phyloP scores from a whole-genome alignment of 345 rosid genomes.

The Nephelium lappaceum region DNA sequence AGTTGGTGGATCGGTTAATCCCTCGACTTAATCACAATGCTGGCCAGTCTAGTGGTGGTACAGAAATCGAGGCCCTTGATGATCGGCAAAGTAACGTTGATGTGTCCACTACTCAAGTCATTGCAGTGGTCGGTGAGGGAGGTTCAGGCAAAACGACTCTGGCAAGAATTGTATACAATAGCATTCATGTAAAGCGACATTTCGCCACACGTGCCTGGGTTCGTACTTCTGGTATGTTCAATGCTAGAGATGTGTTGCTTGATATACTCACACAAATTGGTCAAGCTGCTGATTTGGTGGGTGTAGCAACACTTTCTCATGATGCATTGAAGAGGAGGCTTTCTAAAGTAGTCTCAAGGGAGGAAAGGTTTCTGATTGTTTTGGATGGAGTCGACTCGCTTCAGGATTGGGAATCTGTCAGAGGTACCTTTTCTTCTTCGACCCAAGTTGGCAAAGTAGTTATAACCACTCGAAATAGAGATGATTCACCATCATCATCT shows the following conservation, averaged over 20 bases:
- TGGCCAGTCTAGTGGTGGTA: too few relatives aligned
- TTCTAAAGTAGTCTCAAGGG: constrained; percentile 7
- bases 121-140: constrained; percentile 29
- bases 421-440: background rate
- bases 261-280: constrained; percentile 21
- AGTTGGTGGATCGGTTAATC: background rate
- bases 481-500: background rate
- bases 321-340: constrained; percentile 12
- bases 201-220: constrained; percentile 35
- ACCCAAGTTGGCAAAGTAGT: background rate
- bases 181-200: constrained; percentile 9
- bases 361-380: constrained; percentile 27
- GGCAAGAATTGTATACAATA: constrained; percentile 20
- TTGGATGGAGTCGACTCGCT: background rate
- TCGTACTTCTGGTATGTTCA: constrained; percentile 11
- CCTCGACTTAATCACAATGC: too few relatives aligned
- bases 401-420: background rate
- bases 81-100: too few relatives aligned
- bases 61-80: background rate
- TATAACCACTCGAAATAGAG: background rate
- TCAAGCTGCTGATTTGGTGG: constrained; percentile 12
- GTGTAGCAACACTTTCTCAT: background rate
- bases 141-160: constrained; percentile 42
- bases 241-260: constrained; percentile 19
- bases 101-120: background rate